These are phyloP conservation scores for Eucalyptus globulus DNA, from an alignment of 345 rosid genomes.

Conservation along the genomic window DNA sequence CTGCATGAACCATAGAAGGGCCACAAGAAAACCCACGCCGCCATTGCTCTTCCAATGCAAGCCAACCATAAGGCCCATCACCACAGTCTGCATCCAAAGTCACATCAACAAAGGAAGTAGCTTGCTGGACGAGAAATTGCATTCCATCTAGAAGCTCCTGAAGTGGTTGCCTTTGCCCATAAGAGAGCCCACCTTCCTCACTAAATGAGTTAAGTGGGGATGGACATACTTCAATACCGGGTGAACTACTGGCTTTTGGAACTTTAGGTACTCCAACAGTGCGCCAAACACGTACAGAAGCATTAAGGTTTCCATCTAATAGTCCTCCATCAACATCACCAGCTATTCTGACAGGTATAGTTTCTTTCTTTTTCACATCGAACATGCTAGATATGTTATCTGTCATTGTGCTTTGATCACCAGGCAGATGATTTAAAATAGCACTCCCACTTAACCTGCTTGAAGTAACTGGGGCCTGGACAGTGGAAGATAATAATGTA, in stretches of 20 bases:
- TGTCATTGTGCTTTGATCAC: conserved; percentile 67
- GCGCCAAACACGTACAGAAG: conserved; percentile 98
- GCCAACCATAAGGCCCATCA: conserved; percentile 97
- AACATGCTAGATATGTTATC: conserved; percentile 68
- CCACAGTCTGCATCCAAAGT: conserved; percentile 86
- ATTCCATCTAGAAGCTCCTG: conserved; percentile 93
- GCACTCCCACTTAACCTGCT: conserved; percentile 50
- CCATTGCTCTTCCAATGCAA: conserved; percentile 96
- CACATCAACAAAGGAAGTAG: conserved; percentile 93
- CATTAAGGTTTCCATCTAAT: conserved; percentile 65
- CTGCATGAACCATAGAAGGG: conserved; percentile 92
- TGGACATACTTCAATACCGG: conserved; percentile 59
- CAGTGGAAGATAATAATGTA: conserved; percentile 36
- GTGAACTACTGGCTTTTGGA: conserved; percentile 48
- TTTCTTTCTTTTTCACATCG: conserved; percentile 75
- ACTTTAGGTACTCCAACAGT: conserved; percentile 79
- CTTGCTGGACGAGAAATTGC: conserved; percentile 87
- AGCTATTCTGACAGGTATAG: conserved; percentile 84
- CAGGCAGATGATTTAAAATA: conserved; percentile 52
- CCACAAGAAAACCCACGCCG: conserved; percentile 94
- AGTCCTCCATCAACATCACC: conserved; percentile 83
- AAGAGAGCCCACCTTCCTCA: conserved; percentile 71
- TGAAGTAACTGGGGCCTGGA: conserved; percentile 27
- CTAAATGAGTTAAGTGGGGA: conserved; percentile 62
- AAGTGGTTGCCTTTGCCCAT: conserved; percentile 86